phyloP scores from a whole-genome alignment of 768 basidiomycete species.

The Russula brevipes region DNA sequence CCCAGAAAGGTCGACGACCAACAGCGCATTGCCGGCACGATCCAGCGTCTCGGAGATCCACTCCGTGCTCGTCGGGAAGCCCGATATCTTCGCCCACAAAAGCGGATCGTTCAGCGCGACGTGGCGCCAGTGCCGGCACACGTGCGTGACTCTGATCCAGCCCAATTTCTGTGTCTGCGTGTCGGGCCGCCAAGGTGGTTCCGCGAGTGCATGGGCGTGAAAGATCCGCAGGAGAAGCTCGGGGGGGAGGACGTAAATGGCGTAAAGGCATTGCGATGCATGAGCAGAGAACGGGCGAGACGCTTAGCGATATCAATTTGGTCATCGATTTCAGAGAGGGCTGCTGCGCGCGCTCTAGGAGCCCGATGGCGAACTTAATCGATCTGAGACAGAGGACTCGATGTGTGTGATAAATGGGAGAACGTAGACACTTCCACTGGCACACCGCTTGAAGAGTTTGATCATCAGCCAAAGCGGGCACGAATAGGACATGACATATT shows the following conservation, averaged over 20 bases:
- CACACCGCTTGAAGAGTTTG: not conserved
- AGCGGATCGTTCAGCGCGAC: constrained; percentile 12
- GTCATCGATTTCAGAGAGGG: constrained; percentile 1
- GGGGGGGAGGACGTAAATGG: constrained; percentile 14
- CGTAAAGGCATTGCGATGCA: constrained; percentile 7
- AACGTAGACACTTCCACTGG: not conserved
- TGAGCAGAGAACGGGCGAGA: not conserved
- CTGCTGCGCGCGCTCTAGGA: not conserved
- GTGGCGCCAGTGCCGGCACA: constrained; percentile 11
- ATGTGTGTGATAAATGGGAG: not conserved
- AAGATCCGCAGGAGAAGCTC: constrained; percentile 20
- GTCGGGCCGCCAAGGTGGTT: not conserved
- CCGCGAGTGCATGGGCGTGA: not conserved
- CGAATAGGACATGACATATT: not conserved
- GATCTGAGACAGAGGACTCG: not conserved
- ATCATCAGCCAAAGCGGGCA: not conserved
- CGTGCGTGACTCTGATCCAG: constrained; percentile 10
- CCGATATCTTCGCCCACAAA: constrained; percentile 9
- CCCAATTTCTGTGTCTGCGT: not conserved
- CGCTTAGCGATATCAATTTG: not conserved
- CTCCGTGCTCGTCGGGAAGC: not conserved
- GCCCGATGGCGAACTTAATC: not conserved
- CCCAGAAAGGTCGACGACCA: not conserved
- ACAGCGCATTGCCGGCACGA: constrained; percentile 5
- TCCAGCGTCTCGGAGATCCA: constrained; percentile 6